Conservation (phyloP, 768 basidiomycete species). For the Macrolepiota dolichaula region DNA sequence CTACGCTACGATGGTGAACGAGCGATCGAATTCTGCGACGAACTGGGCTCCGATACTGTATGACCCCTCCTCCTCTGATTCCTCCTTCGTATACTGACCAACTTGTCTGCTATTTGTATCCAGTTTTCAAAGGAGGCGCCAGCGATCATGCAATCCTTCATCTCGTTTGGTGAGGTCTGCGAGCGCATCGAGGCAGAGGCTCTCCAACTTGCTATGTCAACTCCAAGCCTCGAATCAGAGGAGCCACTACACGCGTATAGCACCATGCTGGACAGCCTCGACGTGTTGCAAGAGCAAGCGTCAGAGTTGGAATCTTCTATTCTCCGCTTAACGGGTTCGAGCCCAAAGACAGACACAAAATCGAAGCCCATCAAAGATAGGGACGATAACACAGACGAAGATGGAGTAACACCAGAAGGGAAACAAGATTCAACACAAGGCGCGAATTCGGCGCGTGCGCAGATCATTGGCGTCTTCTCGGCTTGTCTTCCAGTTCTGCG, state of each 20-base stretch:
- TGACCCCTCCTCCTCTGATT: constrained; percentile 16
- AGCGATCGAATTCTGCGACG: constrained; percentile 42
- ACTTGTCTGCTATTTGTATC: background rate
- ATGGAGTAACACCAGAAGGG: background rate
- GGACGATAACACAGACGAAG: background rate
- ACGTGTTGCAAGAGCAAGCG: constrained; percentile 25
- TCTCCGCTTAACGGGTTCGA: constrained; percentile 16
- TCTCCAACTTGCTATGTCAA: constrained; percentile 34
- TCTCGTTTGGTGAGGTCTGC: constrained; percentile 43
- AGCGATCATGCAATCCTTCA: constrained; percentile 44
- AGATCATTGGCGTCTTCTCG: constrained; percentile 38
- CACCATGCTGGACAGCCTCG: constrained; percentile 39
- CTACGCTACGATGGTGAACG: constrained; percentile 41
- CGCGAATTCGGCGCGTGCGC: constrained; percentile 28
- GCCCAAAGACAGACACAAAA: background rate
- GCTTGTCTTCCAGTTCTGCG: constrained; percentile 46
- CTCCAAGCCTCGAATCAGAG: constrained; percentile 28
- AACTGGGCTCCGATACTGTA: constrained; percentile 32
- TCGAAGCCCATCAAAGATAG: too few relatives aligned
- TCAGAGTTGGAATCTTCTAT: constrained; percentile 24
- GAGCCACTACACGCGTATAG: constrained; percentile 38
- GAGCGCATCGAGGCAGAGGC: constrained; percentile 38
- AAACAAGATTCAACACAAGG: too few relatives aligned
- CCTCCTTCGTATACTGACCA: background rate
- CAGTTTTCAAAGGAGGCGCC: constrained; percentile 46